A percentile compares a stretch with the other conserved stretches of the same genome.
phyloP scores from a whole-genome alignment of 2,329 filamentous ascomycete genomes.

The Epichloe coenophiala region DNA sequence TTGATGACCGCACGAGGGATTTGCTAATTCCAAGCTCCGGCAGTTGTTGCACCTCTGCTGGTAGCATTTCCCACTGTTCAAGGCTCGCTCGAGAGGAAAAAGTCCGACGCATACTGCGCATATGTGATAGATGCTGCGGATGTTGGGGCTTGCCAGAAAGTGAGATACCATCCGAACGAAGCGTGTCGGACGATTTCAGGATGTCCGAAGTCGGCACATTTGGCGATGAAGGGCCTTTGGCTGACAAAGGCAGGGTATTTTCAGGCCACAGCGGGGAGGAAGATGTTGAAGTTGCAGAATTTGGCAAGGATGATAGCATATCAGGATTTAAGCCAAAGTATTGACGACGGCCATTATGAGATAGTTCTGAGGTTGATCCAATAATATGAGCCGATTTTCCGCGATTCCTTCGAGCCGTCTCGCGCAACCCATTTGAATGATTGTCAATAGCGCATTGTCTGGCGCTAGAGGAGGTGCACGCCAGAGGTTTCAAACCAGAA shows the following conservation, averaged over 20 bases:
- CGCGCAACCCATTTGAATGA: background rate
- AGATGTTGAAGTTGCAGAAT: background rate
- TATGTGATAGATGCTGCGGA: background rate
- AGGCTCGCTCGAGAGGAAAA: background rate
- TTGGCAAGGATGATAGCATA: background rate
- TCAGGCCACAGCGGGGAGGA: background rate
- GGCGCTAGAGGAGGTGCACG: background rate
- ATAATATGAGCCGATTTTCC: background rate
- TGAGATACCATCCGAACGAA: background rate
- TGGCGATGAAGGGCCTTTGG: background rate
- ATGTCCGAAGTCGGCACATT: background rate
- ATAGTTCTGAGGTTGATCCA: background rate
- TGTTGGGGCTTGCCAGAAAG: background rate
- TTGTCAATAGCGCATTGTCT: background rate
- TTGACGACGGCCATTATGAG: background rate
- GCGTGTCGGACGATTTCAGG: background rate
- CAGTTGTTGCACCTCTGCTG: background rate
- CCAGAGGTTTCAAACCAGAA: slow-evolving; percentile 2
- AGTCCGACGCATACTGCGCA: background rate
- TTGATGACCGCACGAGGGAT: background rate
- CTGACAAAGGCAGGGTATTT: background rate
- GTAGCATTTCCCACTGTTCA: background rate
- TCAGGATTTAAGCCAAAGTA: background rate
- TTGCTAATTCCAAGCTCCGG: background rate
- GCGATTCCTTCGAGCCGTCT: background rate